Base-by-base conservation (phyloP, 441 rosid genomes). In the Theobroma grandiflorum region DNA sequence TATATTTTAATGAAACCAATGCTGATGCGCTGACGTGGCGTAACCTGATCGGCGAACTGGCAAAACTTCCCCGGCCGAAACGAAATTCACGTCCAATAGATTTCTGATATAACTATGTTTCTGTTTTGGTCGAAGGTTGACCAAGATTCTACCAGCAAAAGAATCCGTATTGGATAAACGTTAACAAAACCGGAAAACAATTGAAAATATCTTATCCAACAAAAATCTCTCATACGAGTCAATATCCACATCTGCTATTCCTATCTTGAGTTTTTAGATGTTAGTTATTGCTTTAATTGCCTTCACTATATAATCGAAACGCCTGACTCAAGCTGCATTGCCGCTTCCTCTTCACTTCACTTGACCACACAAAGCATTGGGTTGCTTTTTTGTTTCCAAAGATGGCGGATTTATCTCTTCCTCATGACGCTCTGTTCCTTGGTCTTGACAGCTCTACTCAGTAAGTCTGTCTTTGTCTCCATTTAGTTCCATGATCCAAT, bases 371-470 rank as follows among this genome's bases (percentile, higher is more conserved):
- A 49, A 33, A 42, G 37, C 20, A 15, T 15, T 35, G 22, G 74
- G 14, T 55, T 45, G 58, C 8, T 57, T 58, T 31, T 58, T 45
- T 15, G 35, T 15, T 35, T 67, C 7, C 31, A 2, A 72, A 31
- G 26, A 89, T 91, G 92, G 89, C 79, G 49, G 83, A 83, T 82
- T 74, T 72, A 11, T 81, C 89, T 76, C 93, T 92, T 82, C 97
- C 96, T 70, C 76, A 71, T 2, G 98, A 83, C 80, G 88, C 97
- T 61, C 86, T 93, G 61, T 96, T 93, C 85, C 94, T 94, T 35
- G 99, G 99, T 43, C 82, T 96, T 80, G 99, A 96, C 69, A 87
- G 94, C 82, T 96, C 99, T 31, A 94, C 98, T 5, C 99, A 94
- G 99, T 94, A 89, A 76, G 86, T 82, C 81, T 53, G 31, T 42